phyloP scores from a whole-genome alignment of 352 stramenopile species.

The Sclerospora graminicola region DNA sequence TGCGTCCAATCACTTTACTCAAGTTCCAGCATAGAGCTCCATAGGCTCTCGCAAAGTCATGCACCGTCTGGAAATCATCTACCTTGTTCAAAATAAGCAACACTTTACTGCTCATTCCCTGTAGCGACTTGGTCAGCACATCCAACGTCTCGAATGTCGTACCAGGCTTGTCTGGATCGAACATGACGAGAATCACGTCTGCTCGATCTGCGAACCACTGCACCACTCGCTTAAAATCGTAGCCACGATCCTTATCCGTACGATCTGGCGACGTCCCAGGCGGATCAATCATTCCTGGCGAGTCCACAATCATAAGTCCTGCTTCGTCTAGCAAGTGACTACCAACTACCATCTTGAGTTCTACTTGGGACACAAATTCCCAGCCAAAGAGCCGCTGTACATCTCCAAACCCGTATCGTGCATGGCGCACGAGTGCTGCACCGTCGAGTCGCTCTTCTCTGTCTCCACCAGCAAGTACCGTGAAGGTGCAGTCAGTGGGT shows the following conservation, averaged over 20 bases:
- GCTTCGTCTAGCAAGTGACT: constrained; percentile 64
- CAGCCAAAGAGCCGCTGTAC: constrained; percentile 67
- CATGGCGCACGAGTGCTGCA: constrained; percentile 53
- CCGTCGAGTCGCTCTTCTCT: constrained; percentile 71
- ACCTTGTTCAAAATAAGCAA: constrained; percentile 85
- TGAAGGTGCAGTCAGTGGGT: constrained; percentile 80
- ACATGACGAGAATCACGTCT: constrained; percentile 85
- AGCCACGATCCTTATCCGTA: constrained; percentile 67
- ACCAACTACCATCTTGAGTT: constrained; percentile 70
- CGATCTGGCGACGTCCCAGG: constrained; percentile 46
- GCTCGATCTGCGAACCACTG: constrained; percentile 81
- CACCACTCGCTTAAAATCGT: constrained; percentile 83
- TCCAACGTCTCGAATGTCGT: constrained; percentile 85
- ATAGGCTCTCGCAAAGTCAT: constrained; percentile 81
- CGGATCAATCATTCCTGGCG: constrained; percentile 81
- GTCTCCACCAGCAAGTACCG: constrained; percentile 55
- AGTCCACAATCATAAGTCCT: constrained; percentile 81
- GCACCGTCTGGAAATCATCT: constrained; percentile 78
- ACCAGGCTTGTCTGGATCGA: constrained; percentile 81
- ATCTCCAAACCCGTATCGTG: constrained; percentile 74
- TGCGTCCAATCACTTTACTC: constrained; percentile 80
- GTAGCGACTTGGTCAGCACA: constrained; percentile 68
- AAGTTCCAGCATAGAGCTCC: constrained; percentile 84
- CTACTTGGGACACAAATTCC: constrained; percentile 79
- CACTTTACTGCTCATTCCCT: constrained; percentile 72